These are phyloP conservation scores for Paraconiothyrium brasiliense DNA, from an alignment of 2,329 filamentous ascomycete species.

Conservation along the genomic window DNA sequence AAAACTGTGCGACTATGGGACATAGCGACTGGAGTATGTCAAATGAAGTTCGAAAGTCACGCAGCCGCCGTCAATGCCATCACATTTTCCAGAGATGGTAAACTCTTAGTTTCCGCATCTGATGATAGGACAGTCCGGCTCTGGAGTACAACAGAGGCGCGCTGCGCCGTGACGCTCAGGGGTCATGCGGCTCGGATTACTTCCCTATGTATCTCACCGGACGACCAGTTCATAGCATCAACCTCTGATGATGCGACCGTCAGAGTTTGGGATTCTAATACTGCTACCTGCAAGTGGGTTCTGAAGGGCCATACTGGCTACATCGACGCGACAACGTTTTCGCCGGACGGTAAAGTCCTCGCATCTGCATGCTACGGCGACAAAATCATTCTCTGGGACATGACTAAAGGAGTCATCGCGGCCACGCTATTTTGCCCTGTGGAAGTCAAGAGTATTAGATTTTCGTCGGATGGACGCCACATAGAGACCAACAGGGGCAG, in stretches of 20 bases:
- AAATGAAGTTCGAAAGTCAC: conserved; percentile 18
- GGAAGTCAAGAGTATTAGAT: too few species aligned
- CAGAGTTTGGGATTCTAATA: conserved; percentile 11
- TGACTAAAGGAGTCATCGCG: too few species aligned
- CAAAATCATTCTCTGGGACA: too few species aligned
- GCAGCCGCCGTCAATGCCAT: conserved; percentile 69
- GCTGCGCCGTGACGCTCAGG: conserved; percentile 16
- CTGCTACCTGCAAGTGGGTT: conserved; percentile 12
- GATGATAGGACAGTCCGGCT: conserved; percentile 23
- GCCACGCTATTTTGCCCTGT: too few species aligned
- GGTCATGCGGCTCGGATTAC: conserved; percentile 17
- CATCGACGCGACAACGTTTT: conserved; percentile 22
- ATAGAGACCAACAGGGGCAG: too few species aligned
- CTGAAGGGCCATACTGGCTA: conserved; percentile 17
- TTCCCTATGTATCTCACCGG: conserved; percentile 23
- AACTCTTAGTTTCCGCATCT: conserved; percentile 25
- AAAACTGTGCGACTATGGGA: too few species aligned
- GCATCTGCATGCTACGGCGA: neutral
- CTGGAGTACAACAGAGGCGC: conserved; percentile 23
- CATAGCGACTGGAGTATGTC: neutral
- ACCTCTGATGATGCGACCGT: conserved; percentile 22
- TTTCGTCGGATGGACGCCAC: too few species aligned
- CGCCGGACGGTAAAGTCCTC: conserved; percentile 21
- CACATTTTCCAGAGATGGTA: conserved; percentile 27
- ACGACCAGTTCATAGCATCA: conserved; percentile 26